Percentiles rank a stretch among this genome's conserved stretches.
These are phyloP conservation scores for Xerocomellus amylosporus DNA, from an alignment of 768 basidiomycete genomes.

Conservation along the genomic window DNA sequence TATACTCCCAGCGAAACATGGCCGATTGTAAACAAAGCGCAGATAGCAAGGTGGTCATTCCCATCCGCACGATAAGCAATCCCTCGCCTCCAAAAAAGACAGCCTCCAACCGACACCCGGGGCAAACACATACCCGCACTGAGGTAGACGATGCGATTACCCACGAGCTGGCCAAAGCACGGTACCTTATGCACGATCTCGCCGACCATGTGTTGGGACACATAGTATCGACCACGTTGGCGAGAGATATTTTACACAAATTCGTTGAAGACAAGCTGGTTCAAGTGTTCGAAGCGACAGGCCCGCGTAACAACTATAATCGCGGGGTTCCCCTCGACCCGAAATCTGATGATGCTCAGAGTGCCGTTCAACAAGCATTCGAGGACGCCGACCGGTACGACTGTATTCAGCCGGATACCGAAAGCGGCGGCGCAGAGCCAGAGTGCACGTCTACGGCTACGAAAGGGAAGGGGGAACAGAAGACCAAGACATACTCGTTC, in stretches of 20 bases:
- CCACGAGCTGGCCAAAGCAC: slow-evolving; percentile 7
- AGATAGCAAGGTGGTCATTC: neutral
- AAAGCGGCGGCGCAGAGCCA: neutral
- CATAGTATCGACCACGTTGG: neutral
- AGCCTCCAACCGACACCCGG: neutral
- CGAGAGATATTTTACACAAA: neutral
- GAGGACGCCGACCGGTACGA: neutral
- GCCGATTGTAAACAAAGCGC: neutral
- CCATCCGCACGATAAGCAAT: neutral
- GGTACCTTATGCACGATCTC: slow-evolving; percentile 10
- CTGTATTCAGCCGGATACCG: neutral
- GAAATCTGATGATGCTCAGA: neutral
- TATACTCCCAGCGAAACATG: neutral
- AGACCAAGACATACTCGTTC: slow-evolving; percentile 1
- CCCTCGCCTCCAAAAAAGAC: slow-evolving; percentile 4
- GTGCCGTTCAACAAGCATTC: slow-evolving; percentile 4
- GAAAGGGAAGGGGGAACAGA: neutral
- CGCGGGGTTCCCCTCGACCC: neutral
- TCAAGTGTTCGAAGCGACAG: neutral
- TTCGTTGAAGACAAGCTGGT: neutral
- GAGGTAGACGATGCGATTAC: neutral
- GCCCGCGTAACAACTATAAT: no score
- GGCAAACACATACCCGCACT: slow-evolving; percentile 1
- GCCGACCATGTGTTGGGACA: slow-evolving; percentile 10
- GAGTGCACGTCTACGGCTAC: neutral